Percentiles rank a stretch among this genome's conserved stretches.
phyloP scores from a whole-genome alignment of 352 stramenopile genomes.

The Globisporangium barbulae region DNA sequence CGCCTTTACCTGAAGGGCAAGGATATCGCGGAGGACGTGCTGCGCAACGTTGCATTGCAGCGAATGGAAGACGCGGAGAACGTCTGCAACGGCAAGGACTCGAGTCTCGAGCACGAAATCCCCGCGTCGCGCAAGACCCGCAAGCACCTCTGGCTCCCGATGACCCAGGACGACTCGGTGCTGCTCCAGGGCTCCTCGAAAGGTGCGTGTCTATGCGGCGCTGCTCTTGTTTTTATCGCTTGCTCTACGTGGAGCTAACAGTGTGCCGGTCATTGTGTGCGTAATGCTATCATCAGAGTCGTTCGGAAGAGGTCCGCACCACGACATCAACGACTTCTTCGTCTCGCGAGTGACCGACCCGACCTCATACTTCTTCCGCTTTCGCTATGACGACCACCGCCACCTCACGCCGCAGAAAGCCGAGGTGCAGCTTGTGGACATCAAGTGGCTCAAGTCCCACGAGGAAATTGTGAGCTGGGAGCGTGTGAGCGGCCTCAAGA shows the following conservation, averaged over 20 bases:
- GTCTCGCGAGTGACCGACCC: constrained; percentile 76
- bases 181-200: constrained; percentile 30
- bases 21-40: constrained; percentile 60
- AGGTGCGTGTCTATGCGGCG: constrained; percentile 10
- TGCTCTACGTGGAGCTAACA: neutral
- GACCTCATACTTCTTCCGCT: constrained; percentile 87
- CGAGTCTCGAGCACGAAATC: constrained; percentile 66
- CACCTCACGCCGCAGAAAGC: constrained; percentile 71
- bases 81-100: constrained; percentile 38
- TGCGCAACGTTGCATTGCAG: constrained; percentile 54
- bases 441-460: constrained; percentile 83
- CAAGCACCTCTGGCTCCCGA: constrained; percentile 69
- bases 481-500: constrained; percentile 70
- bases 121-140: constrained; percentile 55
- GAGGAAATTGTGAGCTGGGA: constrained; percentile 82
- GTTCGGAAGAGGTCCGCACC: constrained; percentile 20
- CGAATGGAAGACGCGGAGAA: constrained; percentile 60
- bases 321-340: constrained; percentile 72
- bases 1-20: constrained; percentile 68
- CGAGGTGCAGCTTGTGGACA: constrained; percentile 77
- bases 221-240: neutral
- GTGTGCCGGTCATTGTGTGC: neutral
- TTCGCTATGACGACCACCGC: constrained; percentile 63
- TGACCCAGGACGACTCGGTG: constrained; percentile 77
- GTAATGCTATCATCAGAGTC: constrained; percentile 1